phyloP scores from a whole-genome alignment of 768 basidiomycete species.

The Mycena epipterygia region DNA sequence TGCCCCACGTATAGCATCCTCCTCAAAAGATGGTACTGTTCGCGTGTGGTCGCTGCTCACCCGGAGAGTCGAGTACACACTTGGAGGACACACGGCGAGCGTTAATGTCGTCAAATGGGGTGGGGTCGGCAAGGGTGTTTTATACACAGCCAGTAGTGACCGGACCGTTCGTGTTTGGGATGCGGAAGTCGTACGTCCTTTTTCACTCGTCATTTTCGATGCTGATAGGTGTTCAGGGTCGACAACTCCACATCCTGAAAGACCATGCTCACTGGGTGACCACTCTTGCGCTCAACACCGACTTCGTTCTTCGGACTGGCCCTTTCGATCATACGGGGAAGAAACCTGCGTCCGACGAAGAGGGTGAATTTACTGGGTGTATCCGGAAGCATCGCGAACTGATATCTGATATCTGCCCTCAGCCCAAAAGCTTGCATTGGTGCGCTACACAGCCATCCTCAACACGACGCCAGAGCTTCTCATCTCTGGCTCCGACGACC shows the following conservation, averaged over 20 bases:
- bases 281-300: slow-evolving; percentile 94
- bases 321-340: slow-evolving; percentile 93
- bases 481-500: slow-evolving; percentile 97
- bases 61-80: slow-evolving; percentile 81
- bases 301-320: slow-evolving; percentile 94
- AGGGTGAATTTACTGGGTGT: slow-evolving; percentile 64
- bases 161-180: slow-evolving; percentile 96
- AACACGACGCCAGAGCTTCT: slow-evolving; percentile 81
- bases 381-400: not conserved
- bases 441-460: slow-evolving; percentile 82
- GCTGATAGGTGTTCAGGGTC: slow-evolving; percentile 67
- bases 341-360: slow-evolving; percentile 82
- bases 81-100: slow-evolving; percentile 94
- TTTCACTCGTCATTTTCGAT: slow-evolving; percentile 12
- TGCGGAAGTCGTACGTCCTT: slow-evolving; percentile 71
- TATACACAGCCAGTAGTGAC: slow-evolving; percentile 97
- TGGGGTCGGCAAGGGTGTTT: slow-evolving; percentile 85
- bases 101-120: slow-evolving; percentile 98
- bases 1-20: slow-evolving; percentile 90
- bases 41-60: slow-evolving; percentile 91
- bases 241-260: slow-evolving; percentile 85
- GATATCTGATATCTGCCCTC: not conserved
- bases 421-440: slow-evolving; percentile 85
- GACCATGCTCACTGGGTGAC: slow-evolving; percentile 99
- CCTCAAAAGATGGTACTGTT: slow-evolving; percentile 96